These are phyloP conservation scores for Kentomonas sorsogonicus DNA, from an alignment of 208 protist species.

Conservation along the genomic window DNA sequence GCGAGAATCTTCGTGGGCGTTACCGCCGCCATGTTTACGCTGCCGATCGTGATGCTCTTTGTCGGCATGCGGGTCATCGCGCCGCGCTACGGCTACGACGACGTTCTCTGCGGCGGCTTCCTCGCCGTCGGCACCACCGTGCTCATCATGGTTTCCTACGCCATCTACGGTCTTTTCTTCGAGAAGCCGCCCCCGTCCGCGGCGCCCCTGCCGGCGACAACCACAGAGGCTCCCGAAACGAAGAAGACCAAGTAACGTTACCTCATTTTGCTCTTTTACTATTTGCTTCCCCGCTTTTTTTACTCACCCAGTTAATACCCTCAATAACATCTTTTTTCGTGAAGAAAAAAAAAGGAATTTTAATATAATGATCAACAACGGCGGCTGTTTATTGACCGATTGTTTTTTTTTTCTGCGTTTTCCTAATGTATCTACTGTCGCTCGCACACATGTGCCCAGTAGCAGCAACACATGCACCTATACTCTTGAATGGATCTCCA, in stretches of 20 bases:
- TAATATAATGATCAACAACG: not conserved
- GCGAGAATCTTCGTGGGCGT: slow-evolving; percentile 37
- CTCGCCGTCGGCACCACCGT: slow-evolving; percentile 38
- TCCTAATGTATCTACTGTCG: too few species aligned
- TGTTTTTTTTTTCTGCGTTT: too few species aligned
- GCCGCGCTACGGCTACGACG: slow-evolving; percentile 29
- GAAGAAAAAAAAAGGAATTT: not conserved
- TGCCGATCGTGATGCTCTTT: slow-evolving; percentile 58
- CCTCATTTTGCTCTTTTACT: not conserved
- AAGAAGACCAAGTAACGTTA: slow-evolving; percentile 37
- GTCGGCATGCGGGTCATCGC: slow-evolving; percentile 57
- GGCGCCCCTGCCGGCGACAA: not conserved
- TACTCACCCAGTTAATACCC: not conserved
- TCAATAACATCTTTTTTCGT: not conserved
- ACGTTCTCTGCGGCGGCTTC: slow-evolving; percentile 59
- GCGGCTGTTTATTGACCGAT: too few species aligned
- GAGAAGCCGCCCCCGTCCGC: slow-evolving; percentile 11
- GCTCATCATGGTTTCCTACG: slow-evolving; percentile 49
- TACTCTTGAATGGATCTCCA: too few species aligned
- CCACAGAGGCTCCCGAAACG: slow-evolving; percentile 4
- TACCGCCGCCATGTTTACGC: slow-evolving; percentile 58
- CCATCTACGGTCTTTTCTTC: slow-evolving; percentile 57
- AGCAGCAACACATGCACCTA: too few species aligned
- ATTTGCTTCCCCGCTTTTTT: not conserved
- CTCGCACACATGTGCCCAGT: too few species aligned